These are phyloP conservation scores for Phalaenopsis equestris DNA, from an alignment of 106 monocot genomes.

Conservation along the genomic window DNA sequence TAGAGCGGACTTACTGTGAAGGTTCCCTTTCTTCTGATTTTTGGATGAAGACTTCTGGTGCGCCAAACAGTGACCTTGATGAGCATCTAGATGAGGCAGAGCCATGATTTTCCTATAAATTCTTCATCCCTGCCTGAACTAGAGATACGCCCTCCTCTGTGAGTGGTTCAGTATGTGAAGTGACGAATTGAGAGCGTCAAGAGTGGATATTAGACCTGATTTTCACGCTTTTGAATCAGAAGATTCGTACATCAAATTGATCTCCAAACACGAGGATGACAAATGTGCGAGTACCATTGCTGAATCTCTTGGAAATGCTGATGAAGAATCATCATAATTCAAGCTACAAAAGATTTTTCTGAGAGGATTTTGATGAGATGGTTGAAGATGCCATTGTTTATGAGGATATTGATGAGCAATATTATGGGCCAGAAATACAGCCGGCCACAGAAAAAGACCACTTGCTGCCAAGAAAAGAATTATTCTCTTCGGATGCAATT, in stretches of 20 bases:
- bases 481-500: constrained; percentile 42
- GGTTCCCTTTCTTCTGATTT: constrained; percentile 22
- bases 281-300: constrained; percentile 17
- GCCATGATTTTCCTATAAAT: not conserved
- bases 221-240: constrained; percentile 4
- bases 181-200: constrained; percentile 11
- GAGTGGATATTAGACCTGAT: constrained; percentile 39
- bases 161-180: constrained; percentile 17
- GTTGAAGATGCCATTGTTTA: constrained; percentile 96
- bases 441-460: constrained; percentile 56
- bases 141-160: constrained; percentile 40
- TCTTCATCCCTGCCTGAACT: constrained; percentile 28
- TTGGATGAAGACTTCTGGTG: constrained; percentile 26
- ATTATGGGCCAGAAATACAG: constrained; percentile 92
- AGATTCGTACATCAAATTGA: constrained; percentile 7
- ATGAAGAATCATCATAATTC: constrained; percentile 11
- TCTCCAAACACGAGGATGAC: constrained; percentile 11
- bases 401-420: constrained; percentile 96
- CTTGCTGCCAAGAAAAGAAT: constrained; percentile 63
- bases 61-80: constrained; percentile 3
- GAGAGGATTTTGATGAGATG: constrained; percentile 77
- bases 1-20: constrained; percentile 21
- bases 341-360: constrained; percentile 24
- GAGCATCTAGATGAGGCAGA: constrained; percentile 8
- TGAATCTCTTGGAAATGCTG: constrained; percentile 19